phyloP scores from a whole-genome alignment of 305 asterid genomes.

The Fraxinus latifolia region DNA sequence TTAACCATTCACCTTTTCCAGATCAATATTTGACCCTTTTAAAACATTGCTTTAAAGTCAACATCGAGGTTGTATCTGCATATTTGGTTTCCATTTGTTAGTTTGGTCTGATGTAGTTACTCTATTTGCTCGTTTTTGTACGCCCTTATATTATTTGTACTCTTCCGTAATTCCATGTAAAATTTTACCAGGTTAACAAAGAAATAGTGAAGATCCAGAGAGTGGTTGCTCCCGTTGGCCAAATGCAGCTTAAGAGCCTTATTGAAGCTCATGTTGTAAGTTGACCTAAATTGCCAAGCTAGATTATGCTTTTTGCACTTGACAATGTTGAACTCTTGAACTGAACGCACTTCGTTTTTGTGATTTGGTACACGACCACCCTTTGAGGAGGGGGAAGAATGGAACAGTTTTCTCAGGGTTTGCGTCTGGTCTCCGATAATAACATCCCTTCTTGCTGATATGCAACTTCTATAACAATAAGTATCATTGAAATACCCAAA shows the following conservation, averaged over 20 bases:
- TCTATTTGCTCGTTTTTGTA: background rate
- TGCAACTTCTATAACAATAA: background rate
- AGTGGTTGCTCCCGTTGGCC: conserved; percentile 91
- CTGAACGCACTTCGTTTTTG: background rate
- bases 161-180: background rate
- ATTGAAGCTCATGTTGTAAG: conserved; percentile 90
- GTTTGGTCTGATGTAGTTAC: background rate
- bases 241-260: conserved; percentile 91
- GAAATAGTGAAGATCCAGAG: conserved; percentile 96
- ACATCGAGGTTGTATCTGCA: background rate
- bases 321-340: background rate
- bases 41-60: background rate
- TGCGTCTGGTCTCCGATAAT: background rate
- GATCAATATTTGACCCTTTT: background rate
- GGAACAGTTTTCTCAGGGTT: background rate
- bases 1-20: background rate
- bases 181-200: conserved; percentile 69
- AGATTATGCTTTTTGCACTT: background rate
- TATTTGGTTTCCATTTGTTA: background rate
- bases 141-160: background rate
- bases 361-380: background rate
- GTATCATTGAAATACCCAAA: background rate
- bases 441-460: background rate
- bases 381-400: background rate
- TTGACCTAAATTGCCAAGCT: conserved; percentile 9